These are phyloP conservation scores for Pestalotiopsis sp. DNA, from an alignment of 2,329 filamentous ascomycete species.

Conservation along the genomic window DNA sequence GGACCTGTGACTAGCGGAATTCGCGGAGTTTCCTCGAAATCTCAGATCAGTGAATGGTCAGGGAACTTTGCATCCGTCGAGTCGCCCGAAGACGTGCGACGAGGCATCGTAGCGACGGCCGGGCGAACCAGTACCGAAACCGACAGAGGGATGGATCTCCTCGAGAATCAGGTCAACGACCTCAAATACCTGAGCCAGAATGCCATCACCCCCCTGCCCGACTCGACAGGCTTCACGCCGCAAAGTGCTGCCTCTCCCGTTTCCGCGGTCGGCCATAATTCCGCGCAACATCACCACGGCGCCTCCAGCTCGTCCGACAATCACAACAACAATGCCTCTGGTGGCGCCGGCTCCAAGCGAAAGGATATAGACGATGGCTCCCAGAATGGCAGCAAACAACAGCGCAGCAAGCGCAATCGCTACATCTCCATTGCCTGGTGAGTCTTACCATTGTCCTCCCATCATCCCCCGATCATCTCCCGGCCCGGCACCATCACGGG, in stretches of 20 bases:
- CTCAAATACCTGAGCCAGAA: conserved; percentile 29
- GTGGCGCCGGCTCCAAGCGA: conserved; percentile 21
- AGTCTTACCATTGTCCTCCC: conserved; percentile 25
- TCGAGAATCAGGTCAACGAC: conserved; percentile 36
- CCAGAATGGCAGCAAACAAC: conserved; percentile 42
- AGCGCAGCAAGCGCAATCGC: conserved; percentile 63
- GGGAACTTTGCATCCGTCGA: background rate
- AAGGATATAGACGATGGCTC: conserved; percentile 27
- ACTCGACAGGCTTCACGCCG: conserved; percentile 19
- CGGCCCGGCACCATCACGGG: background rate
- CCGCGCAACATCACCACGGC: conserved; percentile 15
- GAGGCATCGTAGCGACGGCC: background rate
- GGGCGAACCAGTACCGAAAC: background rate
- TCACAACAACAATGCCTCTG: background rate
- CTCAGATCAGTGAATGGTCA: conserved; percentile 2
- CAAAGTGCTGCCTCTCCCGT: conserved; percentile 13
- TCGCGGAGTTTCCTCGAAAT: conserved; percentile 5
- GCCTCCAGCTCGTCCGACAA: conserved; percentile 11
- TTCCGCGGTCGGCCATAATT: conserved; percentile 19
- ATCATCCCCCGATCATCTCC: background rate
- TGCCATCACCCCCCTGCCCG: conserved; percentile 25
- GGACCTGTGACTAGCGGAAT: conserved; percentile 3
- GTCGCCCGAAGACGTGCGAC: background rate
- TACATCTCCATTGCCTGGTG: conserved; percentile 66
- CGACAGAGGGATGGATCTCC: conserved; percentile 14